Evolutionary conservation across 257 asterid species (phyloP).

Genomic region (Voacanga thouarsii): DNA sequence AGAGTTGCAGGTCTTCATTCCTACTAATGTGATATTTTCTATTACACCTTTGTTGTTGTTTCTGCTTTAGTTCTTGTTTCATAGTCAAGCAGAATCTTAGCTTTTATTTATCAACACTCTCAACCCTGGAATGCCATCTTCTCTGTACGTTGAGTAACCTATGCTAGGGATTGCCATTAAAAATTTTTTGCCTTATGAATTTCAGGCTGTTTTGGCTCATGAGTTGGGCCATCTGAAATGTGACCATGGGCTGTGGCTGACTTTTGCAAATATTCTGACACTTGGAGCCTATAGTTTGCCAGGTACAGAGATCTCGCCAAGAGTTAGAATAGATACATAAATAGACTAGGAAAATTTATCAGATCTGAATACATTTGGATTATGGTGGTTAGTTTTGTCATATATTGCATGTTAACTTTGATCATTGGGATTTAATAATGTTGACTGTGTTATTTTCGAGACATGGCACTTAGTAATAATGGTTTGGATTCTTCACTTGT

Average conservation of each 20-base stretch:
- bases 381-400: background rate
- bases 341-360: background rate
- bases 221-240: slow-evolving; percentile 95
- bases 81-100: background rate
- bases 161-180: background rate
- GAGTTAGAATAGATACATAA: background rate
- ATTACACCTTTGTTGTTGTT: background rate
- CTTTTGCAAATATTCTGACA: slow-evolving; percentile 81
- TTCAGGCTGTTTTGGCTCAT: slow-evolving; percentile 96
- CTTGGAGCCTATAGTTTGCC: slow-evolving; percentile 86
- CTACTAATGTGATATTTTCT: background rate
- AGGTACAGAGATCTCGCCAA: slow-evolving; percentile 34
- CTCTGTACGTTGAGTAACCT: background rate
- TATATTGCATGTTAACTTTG: background rate
- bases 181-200: slow-evolving; percentile 7
- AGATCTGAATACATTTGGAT: background rate
- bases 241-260: slow-evolving; percentile 95
- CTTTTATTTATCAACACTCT: background rate
- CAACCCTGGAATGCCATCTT: background rate
- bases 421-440: background rate
- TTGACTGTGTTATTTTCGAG: background rate
- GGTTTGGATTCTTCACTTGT: background rate
- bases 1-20: slow-evolving; percentile 69
- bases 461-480: background rate
- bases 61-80: background rate